phyloP scores from a whole-genome alignment of 176 grass and related monocot genomes.

The Ensete ventricosum region DNA sequence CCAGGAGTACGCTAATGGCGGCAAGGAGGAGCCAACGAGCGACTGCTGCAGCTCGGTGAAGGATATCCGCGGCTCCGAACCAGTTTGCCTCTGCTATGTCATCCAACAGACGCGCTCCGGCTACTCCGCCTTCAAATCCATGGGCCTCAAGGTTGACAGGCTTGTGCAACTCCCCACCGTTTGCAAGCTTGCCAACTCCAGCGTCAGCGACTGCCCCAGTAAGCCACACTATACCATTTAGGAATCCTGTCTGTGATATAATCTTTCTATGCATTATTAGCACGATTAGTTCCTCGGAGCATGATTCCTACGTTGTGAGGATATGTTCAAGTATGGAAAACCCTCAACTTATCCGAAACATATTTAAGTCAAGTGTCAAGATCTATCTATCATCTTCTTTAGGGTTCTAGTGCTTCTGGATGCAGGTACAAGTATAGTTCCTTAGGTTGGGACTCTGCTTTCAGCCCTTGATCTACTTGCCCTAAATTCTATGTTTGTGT shows the following conservation, averaged over 20 bases:
- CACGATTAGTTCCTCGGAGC: not conserved
- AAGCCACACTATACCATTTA: conserved; percentile 4
- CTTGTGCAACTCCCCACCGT: conserved; percentile 41
- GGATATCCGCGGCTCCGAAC: conserved; percentile 27
- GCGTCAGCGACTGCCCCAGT: conserved; percentile 66
- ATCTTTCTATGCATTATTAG: not conserved
- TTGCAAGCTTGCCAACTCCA: conserved; percentile 54
- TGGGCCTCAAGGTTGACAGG: conserved; percentile 45
- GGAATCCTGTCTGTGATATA: not conserved
- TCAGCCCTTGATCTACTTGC: too few relatives aligned
- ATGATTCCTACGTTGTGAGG: too few relatives aligned
- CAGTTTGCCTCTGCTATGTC: conserved; percentile 70
- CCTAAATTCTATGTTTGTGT: too few relatives aligned
- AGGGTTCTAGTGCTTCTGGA: too few relatives aligned
- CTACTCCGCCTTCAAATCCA: conserved; percentile 31
- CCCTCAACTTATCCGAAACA: too few relatives aligned
- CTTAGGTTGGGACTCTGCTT: too few relatives aligned
- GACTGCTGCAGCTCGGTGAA: conserved; percentile 43
- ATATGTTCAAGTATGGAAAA: too few relatives aligned
- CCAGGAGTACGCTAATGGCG: conserved; percentile 60
- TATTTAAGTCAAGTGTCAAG: too few relatives aligned
- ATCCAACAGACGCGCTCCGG: conserved; percentile 63
- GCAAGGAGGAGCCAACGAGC: conserved; percentile 33
- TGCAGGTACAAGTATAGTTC: too few relatives aligned
- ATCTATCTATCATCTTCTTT: too few relatives aligned